Evolutionary conservation across 1,284 basidiomycete genomes (phyloP), one percentile per base, ranked within the genome.

Genomic region (Inonotus hispidus): DNA sequence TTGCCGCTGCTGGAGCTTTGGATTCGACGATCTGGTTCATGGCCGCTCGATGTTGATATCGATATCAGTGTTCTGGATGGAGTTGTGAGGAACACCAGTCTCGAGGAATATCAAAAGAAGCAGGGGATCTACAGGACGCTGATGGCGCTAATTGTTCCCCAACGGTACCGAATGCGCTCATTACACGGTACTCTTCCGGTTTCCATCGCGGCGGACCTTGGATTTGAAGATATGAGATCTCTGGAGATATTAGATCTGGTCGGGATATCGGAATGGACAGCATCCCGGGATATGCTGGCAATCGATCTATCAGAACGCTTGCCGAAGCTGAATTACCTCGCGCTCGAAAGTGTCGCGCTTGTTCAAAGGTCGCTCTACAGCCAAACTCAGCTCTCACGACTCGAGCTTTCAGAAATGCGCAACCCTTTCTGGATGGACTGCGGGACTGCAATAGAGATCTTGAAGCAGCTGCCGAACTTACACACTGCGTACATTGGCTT

Each of bases 381-480:
- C 2, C 58, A 59, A 32, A 4, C 19, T 21, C 58, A 59, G 21
- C 47, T 59, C 23, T 53, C 58, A 38, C 50, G 50, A 10, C 50
- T 59, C 10, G 58, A 59, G 43, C 58, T 59, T 53, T 59, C 58
- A 37, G 50, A 53, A 38, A 58, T 58, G 50, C 50, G 58, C 16
- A 53, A 53, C 21, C 58, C 58, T 0, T 49, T 37, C 19, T 53
- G 58, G 50, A 53, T 59, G 50, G 32, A 45, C 27, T 53, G 49
- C 23, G 19, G 37, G 19, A 53, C 49, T 6, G 58, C 58, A 1
- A 16, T 53, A 10, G 37, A 59, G 7, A 53, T 59, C 5, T 37
- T 59, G 43, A 41, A 27, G 27, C 21, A 47, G 16, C 29, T 59
- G 16, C 58, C 58, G 16, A 43, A 53, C 8, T 38, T 59, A 10